Base-by-base conservation (phyloP, 768 basidiomycete species). In the Suillus occidentalis region DNA sequence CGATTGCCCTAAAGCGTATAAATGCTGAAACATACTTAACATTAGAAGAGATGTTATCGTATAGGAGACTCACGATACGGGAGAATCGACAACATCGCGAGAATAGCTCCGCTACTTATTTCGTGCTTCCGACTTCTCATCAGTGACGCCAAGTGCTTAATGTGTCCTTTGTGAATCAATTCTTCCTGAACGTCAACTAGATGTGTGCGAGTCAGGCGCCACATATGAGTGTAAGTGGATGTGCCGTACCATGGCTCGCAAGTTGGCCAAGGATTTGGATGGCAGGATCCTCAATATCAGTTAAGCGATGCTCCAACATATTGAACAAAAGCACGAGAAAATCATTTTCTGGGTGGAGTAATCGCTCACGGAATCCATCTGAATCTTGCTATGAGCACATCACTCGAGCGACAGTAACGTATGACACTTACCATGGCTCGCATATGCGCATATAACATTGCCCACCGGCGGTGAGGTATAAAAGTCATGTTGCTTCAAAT, bases 211-310 rank as follows among this genome's bases (percentile, higher is more conserved):
- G 58, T 60, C n/a, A 45, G 28, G 12, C 4, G 2, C 7, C 22
- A 18, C 18, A 22, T 25, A 34, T n/a, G 28, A 10, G 6, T 22
- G 28, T 4, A 22, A 49, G 9, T 20, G 25, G 12, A 64, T 14
- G 12, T 16, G 9, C 2, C 63, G 34, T 10, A 64, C 63, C 18
- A 37, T 64, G 10, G 3, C 6, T 5, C 5, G 60, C 22, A 62
- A 64, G 61, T 25, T 62, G 31, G 34, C 37, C 20, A 37, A 64
- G 63, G 18, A 62, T 61, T 25, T 63, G 43, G 10, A 61, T 62
- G 13, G 60, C 63, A 22, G 60, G 58, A n/a, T 64, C 60, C 57
- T 64, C 60, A 4, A 64, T 62, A 36, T 62, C 59, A 31, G 63
- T 47, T 3, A 62, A 45, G 36, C 63, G 63, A 50, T 64, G 31